Evolutionary conservation across 805 yeast genomes (phyloP), one percentile per base, ranked within the genome.

Genomic region (Maudiozyma serrabonitensis): DNA sequence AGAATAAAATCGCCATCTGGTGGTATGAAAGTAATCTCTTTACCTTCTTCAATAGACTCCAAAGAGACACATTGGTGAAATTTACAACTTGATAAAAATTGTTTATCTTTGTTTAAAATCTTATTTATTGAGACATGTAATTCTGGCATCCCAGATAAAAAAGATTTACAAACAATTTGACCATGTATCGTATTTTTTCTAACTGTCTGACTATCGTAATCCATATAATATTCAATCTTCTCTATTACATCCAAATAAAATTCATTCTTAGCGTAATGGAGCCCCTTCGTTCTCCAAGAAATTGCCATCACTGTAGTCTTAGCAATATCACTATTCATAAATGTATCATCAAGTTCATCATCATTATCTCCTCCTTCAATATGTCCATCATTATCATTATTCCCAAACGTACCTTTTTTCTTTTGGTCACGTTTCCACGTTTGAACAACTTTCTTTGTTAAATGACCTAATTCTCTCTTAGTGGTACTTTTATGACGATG

Each of bases 251-350:
- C 95, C 55, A 90, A 75, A 60, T 88, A 90, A 47, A 93, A 82
- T 69, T 90, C 97, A 67, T 90, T 90, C 63, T 87, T 89, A 56
- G 83, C 80, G 67, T 90, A 90, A 55, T 76, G 78, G 23, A 90
- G 87, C 11, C 96, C 96, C 54, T 86, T 93, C 40, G 91, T 86
- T 65, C 98, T 79, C 97, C 97, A 90, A 23, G 91, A 82, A 4
- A 90, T 80, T 12, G 85, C 78, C 59, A 80, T 83, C 11, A 89
- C 84, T 16, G 89, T 78, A 0, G 95, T 82, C 54, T 89, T 76
- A 2, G 89, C 75, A 15, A 91, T 81, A 41, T 87, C 76, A 34
- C 87, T 78, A 59, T 85, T 85, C 52, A 84, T 72, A 57, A 75
- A 80, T 7, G 57, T 58, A 39, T 56, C 59, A n/a, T 52, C 52